Evolutionary conservation across 2,329 filamentous ascomycete genomes (phyloP).

Genomic region (Fusarium anguioides): DNA sequence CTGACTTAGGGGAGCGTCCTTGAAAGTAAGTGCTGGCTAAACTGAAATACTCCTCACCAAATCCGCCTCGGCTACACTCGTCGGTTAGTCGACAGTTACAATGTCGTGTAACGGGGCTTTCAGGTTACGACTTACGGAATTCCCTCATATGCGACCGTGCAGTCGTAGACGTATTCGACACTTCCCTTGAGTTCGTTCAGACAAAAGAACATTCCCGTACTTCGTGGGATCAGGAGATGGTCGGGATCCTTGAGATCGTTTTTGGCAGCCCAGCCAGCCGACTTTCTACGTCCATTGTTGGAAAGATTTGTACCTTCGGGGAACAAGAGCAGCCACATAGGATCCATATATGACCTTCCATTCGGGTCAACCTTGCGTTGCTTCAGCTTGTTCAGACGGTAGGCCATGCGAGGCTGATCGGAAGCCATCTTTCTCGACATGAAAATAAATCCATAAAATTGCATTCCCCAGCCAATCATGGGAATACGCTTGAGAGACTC

Average conservation of each 20-base stretch:
- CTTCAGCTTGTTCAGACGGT: slow-evolving; percentile 78
- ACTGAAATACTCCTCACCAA: slow-evolving; percentile 91
- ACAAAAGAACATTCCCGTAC: slow-evolving; percentile 84
- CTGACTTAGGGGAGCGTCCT: slow-evolving; percentile 89
- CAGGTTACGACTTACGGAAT: slow-evolving; percentile 74
- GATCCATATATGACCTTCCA: slow-evolving; percentile 70
- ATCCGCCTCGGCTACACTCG: slow-evolving; percentile 73
- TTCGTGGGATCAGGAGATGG: slow-evolving; percentile 81
- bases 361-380: slow-evolving; percentile 63
- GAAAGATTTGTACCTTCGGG: slow-evolving; percentile 89
- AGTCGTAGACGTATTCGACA: slow-evolving; percentile 89
- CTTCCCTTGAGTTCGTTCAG: slow-evolving; percentile 78
- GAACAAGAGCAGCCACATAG: slow-evolving; percentile 92
- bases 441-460: slow-evolving; percentile 91
- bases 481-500: slow-evolving; percentile 86
- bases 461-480: slow-evolving; percentile 81
- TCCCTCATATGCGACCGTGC: slow-evolving; percentile 95
- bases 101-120: slow-evolving; percentile 13
- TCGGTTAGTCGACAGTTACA: slow-evolving; percentile 20
- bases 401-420: slow-evolving; percentile 79
- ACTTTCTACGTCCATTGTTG: slow-evolving; percentile 74
- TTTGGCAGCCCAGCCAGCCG: slow-evolving; percentile 81
- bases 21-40: slow-evolving; percentile 88
- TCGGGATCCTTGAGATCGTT: slow-evolving; percentile 76
- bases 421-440: slow-evolving; percentile 89